Conservation (phyloP, 257 asterid genomes). For the Scutellaria barbata region DNA sequence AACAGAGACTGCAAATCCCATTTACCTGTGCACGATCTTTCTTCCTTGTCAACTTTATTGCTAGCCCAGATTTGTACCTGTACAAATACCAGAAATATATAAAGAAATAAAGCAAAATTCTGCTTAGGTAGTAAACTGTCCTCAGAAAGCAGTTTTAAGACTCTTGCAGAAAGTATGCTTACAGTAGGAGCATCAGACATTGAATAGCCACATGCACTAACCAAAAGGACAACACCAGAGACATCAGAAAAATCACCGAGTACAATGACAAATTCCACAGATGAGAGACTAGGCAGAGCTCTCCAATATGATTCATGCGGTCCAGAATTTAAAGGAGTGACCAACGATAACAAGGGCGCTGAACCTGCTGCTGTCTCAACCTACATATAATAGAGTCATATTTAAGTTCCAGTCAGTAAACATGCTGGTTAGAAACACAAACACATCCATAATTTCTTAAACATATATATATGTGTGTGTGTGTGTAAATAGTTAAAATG, state of each 20-base stretch:
- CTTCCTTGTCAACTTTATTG: constrained; percentile 78
- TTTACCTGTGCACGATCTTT: constrained; percentile 87
- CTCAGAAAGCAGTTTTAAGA: too few relatives aligned
- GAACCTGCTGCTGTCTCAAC: constrained; percentile 91
- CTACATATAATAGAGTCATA: constrained; percentile 48
- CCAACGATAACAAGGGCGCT: constrained; percentile 78
- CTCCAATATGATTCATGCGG: constrained; percentile 81
- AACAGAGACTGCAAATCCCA: constrained; percentile 83
- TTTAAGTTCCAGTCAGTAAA: constrained; percentile 30
- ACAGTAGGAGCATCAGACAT: constrained; percentile 87
- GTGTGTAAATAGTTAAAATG: background rate
- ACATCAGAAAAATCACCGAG: constrained; percentile 86
- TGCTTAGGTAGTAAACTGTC: too few relatives aligned
- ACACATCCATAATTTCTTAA: background rate
- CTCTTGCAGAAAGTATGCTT: constrained; percentile 48
- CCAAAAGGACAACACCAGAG: constrained; percentile 80
- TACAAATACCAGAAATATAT: constrained; percentile 35
- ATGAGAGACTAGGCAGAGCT: constrained; percentile 77
- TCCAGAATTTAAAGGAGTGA: constrained; percentile 75
- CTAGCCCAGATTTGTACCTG: constrained; percentile 98
- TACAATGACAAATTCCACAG: constrained; percentile 82
- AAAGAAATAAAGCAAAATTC: constrained; percentile 4
- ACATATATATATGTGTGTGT: background rate
- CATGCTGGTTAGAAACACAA: constrained; percentile 25
- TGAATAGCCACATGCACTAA: constrained; percentile 95